A percentile compares a stretch with the other conserved stretches of the same genome.
Conservation (phyloP, 495 filamentous ascomycete genomes). For the Parathielavia hyrcaniae region DNA sequence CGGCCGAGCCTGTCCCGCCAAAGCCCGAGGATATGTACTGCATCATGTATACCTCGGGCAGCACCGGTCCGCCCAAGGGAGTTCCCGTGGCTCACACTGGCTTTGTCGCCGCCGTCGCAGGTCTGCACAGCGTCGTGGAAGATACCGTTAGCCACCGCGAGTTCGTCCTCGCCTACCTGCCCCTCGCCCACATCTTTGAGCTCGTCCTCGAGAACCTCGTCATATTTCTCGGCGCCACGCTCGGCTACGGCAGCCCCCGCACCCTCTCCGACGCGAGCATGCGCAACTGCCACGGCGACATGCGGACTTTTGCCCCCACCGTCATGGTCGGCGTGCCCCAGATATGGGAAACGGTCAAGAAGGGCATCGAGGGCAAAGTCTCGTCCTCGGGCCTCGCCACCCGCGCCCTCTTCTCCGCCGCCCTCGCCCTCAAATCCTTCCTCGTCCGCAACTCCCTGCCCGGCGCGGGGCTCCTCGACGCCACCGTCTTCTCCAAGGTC, state of each 20-base stretch:
- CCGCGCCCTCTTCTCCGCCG: slow-evolving; percentile 40
- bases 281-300: slow-evolving; percentile 52
- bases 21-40: slow-evolving; percentile 66
- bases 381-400: slow-evolving; percentile 37
- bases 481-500: slow-evolving; percentile 72
- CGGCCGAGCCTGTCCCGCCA: slow-evolving; percentile 59
- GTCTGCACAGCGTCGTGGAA: slow-evolving; percentile 37
- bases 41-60: slow-evolving; percentile 94
- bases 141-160: slow-evolving; percentile 51
- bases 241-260: slow-evolving; percentile 80
- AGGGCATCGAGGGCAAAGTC: slow-evolving; percentile 65
- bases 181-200: slow-evolving; percentile 84
- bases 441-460: slow-evolving; percentile 60
- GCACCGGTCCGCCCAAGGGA: slow-evolving; percentile 84
- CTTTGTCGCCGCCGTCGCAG: slow-evolving; percentile 59
- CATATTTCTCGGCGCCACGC: slow-evolving; percentile 65
- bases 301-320: slow-evolving; percentile 75
- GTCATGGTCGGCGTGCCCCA: slow-evolving; percentile 82
- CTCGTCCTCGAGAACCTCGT: slow-evolving; percentile 71
- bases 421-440: slow-evolving; percentile 45
- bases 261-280: slow-evolving; percentile 64
- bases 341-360: slow-evolving; percentile 69
- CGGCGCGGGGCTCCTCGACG: slow-evolving; percentile 65
- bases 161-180: slow-evolving; percentile 71
- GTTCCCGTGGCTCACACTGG: slow-evolving; percentile 72